Percentiles rank a stretch among this genome's conserved stretches.
phyloP scores from a whole-genome alignment of 1,284 basidiomycete species.

The Peniophora sp. region DNA sequence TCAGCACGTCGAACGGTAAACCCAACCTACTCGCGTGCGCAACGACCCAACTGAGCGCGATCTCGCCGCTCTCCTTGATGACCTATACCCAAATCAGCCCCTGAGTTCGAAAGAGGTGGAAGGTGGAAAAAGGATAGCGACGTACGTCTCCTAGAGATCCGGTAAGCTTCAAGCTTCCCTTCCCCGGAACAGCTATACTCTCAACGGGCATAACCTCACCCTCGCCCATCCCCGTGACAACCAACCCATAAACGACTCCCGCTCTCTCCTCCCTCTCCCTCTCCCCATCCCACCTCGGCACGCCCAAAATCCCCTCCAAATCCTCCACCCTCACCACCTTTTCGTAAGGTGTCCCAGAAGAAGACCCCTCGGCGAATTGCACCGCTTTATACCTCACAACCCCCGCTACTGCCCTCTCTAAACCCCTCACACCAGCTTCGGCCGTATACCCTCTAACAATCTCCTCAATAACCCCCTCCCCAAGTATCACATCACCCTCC shows the following conservation, averaged over 20 bases:
- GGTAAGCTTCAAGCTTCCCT: conserved; percentile 67
- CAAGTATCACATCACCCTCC: conserved; percentile 26
- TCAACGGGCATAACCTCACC: conserved; percentile 84
- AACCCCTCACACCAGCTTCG: conserved; percentile 87
- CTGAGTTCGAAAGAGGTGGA: neutral
- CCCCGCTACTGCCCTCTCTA: conserved; percentile 83
- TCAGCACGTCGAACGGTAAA: conserved; percentile 71
- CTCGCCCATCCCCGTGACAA: conserved; percentile 84
- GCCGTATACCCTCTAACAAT: conserved; percentile 69
- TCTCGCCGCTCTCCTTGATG: conserved; percentile 84
- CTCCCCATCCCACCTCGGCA: conserved; percentile 75
- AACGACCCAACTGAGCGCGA: conserved; percentile 85
- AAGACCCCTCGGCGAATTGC: conserved; percentile 64
- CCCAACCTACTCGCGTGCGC: conserved; percentile 76
- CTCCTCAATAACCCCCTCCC: conserved; percentile 62
- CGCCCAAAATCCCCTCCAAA: conserved; percentile 80
- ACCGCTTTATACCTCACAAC: conserved; percentile 85
- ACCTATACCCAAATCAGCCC: conserved; percentile 38
- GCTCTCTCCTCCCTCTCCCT: conserved; percentile 59
- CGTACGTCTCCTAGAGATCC: conserved; percentile 72
- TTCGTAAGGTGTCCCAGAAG: conserved; percentile 58
- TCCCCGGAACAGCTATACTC: conserved; percentile 66
- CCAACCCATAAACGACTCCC: conserved; percentile 80
- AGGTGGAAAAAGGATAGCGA: conserved; percentile 5
- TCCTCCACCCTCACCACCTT: conserved; percentile 61